Percentiles rank a stretch among this genome's conserved stretches.
Evolutionary conservation across 2,329 filamentous ascomycete species (phyloP).

Genomic region (Penicillium oxalicum): DNA sequence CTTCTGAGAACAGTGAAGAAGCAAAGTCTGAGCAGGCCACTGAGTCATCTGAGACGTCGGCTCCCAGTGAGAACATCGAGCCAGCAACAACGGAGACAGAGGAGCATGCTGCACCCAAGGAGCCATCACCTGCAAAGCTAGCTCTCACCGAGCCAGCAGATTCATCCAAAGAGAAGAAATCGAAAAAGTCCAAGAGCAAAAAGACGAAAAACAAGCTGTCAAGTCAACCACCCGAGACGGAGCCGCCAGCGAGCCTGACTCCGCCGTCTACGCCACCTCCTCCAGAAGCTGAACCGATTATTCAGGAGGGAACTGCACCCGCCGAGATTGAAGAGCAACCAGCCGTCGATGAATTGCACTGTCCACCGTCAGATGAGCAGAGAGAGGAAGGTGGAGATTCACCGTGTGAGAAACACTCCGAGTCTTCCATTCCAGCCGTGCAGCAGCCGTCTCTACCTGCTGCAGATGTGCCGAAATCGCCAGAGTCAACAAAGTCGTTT

Average conservation of each 20-base stretch:
- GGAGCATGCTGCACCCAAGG: not conserved
- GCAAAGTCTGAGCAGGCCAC: not conserved
- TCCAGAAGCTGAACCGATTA: constrained; percentile 6
- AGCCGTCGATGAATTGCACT: not conserved
- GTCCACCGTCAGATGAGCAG: no score
- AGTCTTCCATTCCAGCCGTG: no score
- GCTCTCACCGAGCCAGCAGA: not conserved
- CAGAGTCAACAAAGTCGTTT: no score
- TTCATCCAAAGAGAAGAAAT: constrained; percentile 17
- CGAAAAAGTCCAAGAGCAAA: constrained; percentile 28
- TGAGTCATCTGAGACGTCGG: no score
- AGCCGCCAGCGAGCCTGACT: constrained; percentile 27
- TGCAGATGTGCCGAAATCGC: no score
- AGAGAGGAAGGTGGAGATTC: no score
- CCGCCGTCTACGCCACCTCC: constrained; percentile 37
- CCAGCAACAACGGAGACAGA: not conserved
- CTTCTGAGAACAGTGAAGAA: not conserved
- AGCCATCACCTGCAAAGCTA: not conserved
- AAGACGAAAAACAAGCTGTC: constrained; percentile 9
- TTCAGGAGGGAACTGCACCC: not conserved
- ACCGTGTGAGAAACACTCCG: no score
- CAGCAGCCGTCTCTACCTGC: no score
- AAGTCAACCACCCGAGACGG: constrained; percentile 17
- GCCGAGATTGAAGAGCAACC: not conserved
- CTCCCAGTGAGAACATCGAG: not conserved